Conservation (phyloP, 1,284 basidiomycete genomes). For the Cutaneotrichosporon cutaneum region DNA sequence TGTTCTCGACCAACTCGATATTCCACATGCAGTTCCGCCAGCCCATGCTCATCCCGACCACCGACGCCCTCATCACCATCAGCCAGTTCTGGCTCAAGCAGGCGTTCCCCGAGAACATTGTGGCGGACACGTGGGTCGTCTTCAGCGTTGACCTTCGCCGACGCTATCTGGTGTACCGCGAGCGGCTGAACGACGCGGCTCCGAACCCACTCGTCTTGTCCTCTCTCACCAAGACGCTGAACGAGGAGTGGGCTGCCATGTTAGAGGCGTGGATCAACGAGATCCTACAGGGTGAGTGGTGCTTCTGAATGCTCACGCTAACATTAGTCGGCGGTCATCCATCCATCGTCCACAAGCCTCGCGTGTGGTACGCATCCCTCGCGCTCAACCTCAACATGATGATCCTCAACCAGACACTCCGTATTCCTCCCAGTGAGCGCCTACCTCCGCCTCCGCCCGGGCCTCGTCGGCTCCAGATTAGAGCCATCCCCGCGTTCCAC, state of each 20-base stretch:
- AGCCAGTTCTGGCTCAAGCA: conserved; percentile 32
- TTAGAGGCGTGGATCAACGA: conserved; percentile 41
- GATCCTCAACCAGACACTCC: conserved; percentile 40
- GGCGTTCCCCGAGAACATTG: conserved; percentile 27
- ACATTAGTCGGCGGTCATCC: conserved; percentile 30
- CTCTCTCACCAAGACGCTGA: conserved; percentile 38
- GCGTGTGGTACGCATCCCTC: conserved; percentile 37
- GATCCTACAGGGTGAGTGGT: conserved; percentile 35
- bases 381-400: conserved; percentile 42
- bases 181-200: conserved; percentile 30
- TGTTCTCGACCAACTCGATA: conserved; percentile 43
- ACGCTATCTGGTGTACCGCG: conserved; percentile 39
- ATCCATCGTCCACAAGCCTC: conserved; percentile 35
- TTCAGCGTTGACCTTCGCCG: conserved; percentile 38
- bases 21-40: conserved; percentile 47
- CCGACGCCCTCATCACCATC: conserved; percentile 36
- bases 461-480: conserved; percentile 19
- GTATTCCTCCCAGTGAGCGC: conserved; percentile 34
- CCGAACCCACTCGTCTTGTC: conserved; percentile 34
- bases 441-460: conserved; percentile 26
- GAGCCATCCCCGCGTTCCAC: conserved; percentile 39
- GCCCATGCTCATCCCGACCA: conserved; percentile 39
- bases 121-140: conserved; percentile 35
- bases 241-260: conserved; percentile 37
- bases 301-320: background rate